Percentiles rank a stretch among this genome's conserved stretches.
Evolutionary conservation across 441 rosid species (phyloP).

Genomic region (Viola pubescens): DNA sequence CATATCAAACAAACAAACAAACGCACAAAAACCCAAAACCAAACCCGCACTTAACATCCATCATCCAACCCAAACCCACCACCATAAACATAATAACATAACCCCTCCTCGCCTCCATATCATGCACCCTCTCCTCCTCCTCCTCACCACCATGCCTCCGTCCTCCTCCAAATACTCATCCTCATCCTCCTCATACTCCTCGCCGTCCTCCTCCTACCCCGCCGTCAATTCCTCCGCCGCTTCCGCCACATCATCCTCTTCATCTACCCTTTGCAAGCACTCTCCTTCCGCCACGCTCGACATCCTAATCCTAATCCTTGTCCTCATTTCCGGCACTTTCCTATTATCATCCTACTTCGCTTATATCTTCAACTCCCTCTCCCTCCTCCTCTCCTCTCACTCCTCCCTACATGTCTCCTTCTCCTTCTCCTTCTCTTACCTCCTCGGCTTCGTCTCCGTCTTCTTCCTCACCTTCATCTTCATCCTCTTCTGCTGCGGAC

Average conservation of each 20-base stretch:
- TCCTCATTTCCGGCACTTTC: conserved; percentile 72
- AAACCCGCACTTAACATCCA: neutral
- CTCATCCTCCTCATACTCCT: conserved; percentile 21
- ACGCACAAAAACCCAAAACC: neutral
- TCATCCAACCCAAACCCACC: neutral
- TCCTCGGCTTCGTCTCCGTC: conserved; percentile 44
- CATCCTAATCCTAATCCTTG: conserved; percentile 63
- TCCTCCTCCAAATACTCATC: conserved; percentile 22
- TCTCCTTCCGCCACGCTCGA: conserved; percentile 86
- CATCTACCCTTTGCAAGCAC: conserved; percentile 50
- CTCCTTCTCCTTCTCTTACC: conserved; percentile 41
- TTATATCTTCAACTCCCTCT: conserved; percentile 64
- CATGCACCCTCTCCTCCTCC: conserved; percentile 46
- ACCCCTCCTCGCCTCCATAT: conserved; percentile 14
- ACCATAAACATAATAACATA: neutral
- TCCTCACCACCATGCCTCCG: conserved; percentile 39
- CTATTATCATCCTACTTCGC: conserved; percentile 80
- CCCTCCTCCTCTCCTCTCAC: conserved; percentile 50
- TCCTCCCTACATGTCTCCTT: conserved; percentile 29
- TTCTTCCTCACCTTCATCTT: conserved; percentile 36
- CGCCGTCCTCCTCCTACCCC: conserved; percentile 19
- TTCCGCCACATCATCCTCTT: conserved; percentile 1
- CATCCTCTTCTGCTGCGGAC: conserved; percentile 50
- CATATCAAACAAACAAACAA: neutral
- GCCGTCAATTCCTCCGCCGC: conserved; percentile 16